A percentile compares a stretch with the other conserved stretches of the same genome.
These are phyloP conservation scores for Luffa acutangula DNA, from an alignment of 306 rosid genomes.

Conservation along the genomic window DNA sequence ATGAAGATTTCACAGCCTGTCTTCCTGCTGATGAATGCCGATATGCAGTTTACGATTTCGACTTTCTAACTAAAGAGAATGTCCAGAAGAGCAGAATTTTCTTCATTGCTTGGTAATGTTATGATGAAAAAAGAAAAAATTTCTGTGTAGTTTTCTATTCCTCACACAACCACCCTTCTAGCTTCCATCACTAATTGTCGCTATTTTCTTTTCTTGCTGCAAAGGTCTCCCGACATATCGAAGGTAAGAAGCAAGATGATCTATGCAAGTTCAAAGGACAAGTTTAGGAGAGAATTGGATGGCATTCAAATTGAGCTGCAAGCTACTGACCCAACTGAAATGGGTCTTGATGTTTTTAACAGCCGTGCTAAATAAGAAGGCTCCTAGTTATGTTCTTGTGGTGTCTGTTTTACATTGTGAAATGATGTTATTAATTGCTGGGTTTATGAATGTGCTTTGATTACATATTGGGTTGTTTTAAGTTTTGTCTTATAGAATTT, in stretches of 20 bases:
- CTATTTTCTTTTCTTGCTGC: not conserved
- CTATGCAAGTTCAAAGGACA: conserved; percentile 6
- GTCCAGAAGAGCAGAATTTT: conserved; percentile 73
- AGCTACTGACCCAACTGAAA: conserved; percentile 44
- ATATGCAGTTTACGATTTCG: conserved; percentile 68
- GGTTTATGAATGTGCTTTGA: conserved; percentile 12
- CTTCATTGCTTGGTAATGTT: conserved; percentile 60
- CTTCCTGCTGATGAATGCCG: conserved; percentile 70
- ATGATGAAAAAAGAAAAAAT: not conserved
- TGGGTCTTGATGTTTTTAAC: conserved; percentile 37
- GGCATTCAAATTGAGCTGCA: conserved; percentile 40
- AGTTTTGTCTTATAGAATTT: conserved; percentile 5
- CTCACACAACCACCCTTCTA: not conserved
- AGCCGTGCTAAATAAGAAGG: conserved; percentile 28
- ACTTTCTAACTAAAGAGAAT: conserved; percentile 51
- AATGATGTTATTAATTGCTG: conserved; percentile 6
- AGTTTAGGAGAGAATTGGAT: conserved; percentile 5
- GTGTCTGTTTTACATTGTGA: conserved; percentile 5
- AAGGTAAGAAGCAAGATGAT: conserved; percentile 34
- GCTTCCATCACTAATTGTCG: not conserved
- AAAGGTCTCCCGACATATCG: conserved; percentile 37
- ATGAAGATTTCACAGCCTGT: conserved; percentile 43
- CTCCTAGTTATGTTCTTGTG: not conserved
- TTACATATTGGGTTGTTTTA: conserved; percentile 8
- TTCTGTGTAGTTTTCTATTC: not conserved